Base-by-base conservation (phyloP, 768 basidiomycete species). In the Collybiopsis luxurians region DNA sequence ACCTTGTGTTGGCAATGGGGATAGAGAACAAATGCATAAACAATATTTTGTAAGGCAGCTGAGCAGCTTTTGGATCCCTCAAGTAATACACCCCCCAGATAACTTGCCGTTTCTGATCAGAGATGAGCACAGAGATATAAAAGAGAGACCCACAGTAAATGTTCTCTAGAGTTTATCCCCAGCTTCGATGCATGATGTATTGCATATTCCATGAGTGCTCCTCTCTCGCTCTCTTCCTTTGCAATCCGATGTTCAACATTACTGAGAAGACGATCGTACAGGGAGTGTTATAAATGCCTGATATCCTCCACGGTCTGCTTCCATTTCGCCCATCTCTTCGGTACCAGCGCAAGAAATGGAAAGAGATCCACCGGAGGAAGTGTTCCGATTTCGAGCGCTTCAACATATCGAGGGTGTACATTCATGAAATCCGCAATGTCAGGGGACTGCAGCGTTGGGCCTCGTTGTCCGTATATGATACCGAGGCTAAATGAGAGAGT, bases 151-250 rank as follows among this genome's bases (percentile, higher is more conserved):
- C 31, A 34, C 31, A 34, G 26, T n/a, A 45, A 11, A 45, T 45
- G 19, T 27, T n/a, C 17, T 17, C 43, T 21, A 45, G 21, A 21
- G 26, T 45, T 9, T 7, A 45, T 1, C 1, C 43, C 43, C 43
- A 21, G 17, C 43, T 45, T 27, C 17, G 7, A 7, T 11, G 9
- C 11, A 1, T 45, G 7, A 11, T 45, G 21, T 21, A 45, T 45
- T 21, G 43, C 43, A 21, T 27, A 52, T 51, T 68, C 67, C 59
- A 67, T 60, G 54, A 60, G 66, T 34, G 63, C 64, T 23, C 65
- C 67, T 31, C 55, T 63, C 24, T 46, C 42, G 42, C 48, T 45
- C 13, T 65, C 67, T 17, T 55, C 57, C 40, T 48, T 43, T 3
- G 31, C 5, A 13, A 64, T 56, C 2, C 67, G 61, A 2, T 56